These are phyloP conservation scores for Cystodermella granulosa DNA, from an alignment of 1,284 basidiomycete species.

Conservation along the genomic window DNA sequence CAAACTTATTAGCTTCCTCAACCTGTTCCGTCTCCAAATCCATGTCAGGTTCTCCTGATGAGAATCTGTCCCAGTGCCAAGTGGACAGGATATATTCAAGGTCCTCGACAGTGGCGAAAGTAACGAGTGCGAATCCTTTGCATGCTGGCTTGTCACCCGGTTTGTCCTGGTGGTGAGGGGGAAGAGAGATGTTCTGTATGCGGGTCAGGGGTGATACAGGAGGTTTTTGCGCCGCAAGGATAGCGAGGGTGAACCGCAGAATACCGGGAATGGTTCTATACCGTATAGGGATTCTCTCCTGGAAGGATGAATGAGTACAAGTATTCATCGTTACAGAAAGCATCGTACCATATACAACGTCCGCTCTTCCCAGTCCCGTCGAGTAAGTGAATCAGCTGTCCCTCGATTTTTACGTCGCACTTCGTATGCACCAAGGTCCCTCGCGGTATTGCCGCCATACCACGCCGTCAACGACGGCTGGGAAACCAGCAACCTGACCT, in stretches of 20 bases:
- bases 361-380: slow-evolving; percentile 54
- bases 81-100: slow-evolving; percentile 40
- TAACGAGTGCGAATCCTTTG: slow-evolving; percentile 70
- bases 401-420: slow-evolving; percentile 51
- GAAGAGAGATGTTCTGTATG: slow-evolving; percentile 54
- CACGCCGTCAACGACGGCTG: slow-evolving; percentile 32
- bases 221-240: slow-evolving; percentile 31
- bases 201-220: slow-evolving; percentile 7
- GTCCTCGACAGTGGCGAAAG: slow-evolving; percentile 41
- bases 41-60: slow-evolving; percentile 1
- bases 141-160: slow-evolving; percentile 49
- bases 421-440: slow-evolving; percentile 48
- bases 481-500: slow-evolving; percentile 56
- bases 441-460: too few species aligned
- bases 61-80: slow-evolving; percentile 57
- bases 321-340: slow-evolving; percentile 1
- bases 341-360: slow-evolving; percentile 62
- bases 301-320: background rate
- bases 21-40: slow-evolving; percentile 10
- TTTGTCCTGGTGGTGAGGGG: slow-evolving; percentile 57
- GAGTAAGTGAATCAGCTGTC: slow-evolving; percentile 33
- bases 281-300: slow-evolving; percentile 67
- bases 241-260: slow-evolving; percentile 39
- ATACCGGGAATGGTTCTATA: slow-evolving; percentile 49
- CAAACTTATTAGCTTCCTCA: slow-evolving; percentile 51